These are phyloP conservation scores for Penicillium sp. DNA, from an alignment of 2,329 filamentous ascomycete genomes.

Conservation along the genomic window DNA sequence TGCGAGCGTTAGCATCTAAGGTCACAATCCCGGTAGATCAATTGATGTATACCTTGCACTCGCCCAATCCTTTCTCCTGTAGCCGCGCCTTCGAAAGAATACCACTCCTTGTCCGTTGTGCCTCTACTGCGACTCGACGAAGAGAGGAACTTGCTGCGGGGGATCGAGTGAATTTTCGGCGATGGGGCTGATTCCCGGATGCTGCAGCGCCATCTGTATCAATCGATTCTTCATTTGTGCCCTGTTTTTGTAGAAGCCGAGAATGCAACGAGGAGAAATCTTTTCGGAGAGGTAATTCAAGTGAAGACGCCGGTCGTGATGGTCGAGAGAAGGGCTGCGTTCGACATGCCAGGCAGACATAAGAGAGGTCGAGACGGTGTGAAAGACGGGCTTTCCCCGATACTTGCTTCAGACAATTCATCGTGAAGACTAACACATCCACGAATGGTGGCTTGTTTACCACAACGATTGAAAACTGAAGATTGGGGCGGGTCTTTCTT, in stretches of 20 bases:
- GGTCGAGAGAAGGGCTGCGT: conserved; percentile 31
- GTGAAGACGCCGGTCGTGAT: conserved; percentile 31
- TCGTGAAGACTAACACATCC: neutral
- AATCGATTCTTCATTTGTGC: neutral
- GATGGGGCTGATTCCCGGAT: conserved; percentile 29
- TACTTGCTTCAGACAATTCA: neutral
- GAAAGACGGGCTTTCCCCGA: conserved; percentile 13
- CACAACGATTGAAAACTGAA: neutral
- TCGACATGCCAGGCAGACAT: conserved; percentile 30
- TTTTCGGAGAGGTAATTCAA: conserved; percentile 48
- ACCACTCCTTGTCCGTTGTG: conserved; percentile 60
- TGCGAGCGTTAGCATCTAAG: conserved; percentile 12
- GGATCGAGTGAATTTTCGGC: conserved; percentile 48
- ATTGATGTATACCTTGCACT: conserved; percentile 31
- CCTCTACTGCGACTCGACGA: conserved; percentile 79
- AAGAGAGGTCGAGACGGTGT: conserved; percentile 19
- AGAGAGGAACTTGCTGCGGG: conserved; percentile 67
- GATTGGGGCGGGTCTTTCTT: too few relatives aligned
- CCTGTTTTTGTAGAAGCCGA: conserved; percentile 43
- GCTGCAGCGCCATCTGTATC: neutral
- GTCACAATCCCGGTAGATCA: conserved; percentile 2
- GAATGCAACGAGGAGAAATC: conserved; percentile 66
- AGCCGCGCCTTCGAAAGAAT: conserved; percentile 47
- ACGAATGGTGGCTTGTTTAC: neutral
- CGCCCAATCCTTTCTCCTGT: conserved; percentile 31